These are phyloP conservation scores for Cetraspora pellucida DNA, from an alignment of 192 early-diverging fungal genomes.

Conservation along the genomic window DNA sequence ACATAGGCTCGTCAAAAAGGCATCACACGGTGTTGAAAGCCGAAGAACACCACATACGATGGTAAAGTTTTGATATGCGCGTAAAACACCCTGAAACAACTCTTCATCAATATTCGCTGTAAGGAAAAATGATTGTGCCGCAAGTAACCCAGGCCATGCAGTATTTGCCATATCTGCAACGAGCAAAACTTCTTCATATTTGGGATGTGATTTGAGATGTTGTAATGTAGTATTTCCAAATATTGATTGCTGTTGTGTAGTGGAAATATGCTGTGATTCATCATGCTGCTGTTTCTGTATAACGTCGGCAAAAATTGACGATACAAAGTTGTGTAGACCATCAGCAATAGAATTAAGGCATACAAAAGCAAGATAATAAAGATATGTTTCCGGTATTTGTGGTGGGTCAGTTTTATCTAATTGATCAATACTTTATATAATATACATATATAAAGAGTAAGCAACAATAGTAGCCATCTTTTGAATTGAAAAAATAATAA, in stretches of 20 bases:
- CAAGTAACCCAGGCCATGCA: slow-evolving; percentile 79
- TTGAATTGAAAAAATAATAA: not conserved
- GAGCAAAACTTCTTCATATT: slow-evolving; percentile 53
- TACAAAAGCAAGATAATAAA: slow-evolving; percentile 76
- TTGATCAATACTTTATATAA: slow-evolving; percentile 71
- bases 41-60: slow-evolving; percentile 80
- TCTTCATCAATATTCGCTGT: slow-evolving; percentile 81
- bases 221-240: slow-evolving; percentile 37
- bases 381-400: slow-evolving; percentile 83
- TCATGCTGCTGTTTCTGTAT: slow-evolving; percentile 38
- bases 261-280: slow-evolving; percentile 22
- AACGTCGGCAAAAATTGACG: slow-evolving; percentile 59
- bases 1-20: slow-evolving; percentile 83
- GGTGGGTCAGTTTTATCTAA: slow-evolving; percentile 94
- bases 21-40: slow-evolving; percentile 78
- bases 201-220: slow-evolving; percentile 29
- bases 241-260: slow-evolving; percentile 38
- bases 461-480: not conserved
- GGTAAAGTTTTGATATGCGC: slow-evolving; percentile 73
- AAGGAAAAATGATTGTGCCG: slow-evolving; percentile 74
- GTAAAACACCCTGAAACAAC: slow-evolving; percentile 73
- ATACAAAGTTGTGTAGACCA: slow-evolving; percentile 62
- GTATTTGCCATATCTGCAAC: slow-evolving; percentile 77
- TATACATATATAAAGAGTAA: not conserved
- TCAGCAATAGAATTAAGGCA: slow-evolving; percentile 73